Conservation (phyloP, 805 yeast species). For the Lipomyces sp. region DNA sequence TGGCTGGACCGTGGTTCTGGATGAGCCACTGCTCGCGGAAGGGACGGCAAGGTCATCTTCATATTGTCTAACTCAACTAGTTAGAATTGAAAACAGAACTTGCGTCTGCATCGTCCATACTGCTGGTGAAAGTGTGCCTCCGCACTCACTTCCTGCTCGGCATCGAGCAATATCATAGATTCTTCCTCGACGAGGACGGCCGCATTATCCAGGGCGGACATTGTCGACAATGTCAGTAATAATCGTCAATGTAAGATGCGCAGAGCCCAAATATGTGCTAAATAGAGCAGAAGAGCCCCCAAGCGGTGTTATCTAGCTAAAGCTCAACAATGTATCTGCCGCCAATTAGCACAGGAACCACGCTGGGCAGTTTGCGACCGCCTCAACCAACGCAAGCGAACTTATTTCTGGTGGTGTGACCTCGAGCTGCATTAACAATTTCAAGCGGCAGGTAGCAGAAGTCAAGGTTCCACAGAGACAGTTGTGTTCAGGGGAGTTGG, state of each 20-base stretch:
- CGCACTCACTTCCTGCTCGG: conserved; percentile 20
- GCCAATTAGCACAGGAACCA: not conserved
- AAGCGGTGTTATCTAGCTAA: not conserved
- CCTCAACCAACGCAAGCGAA: not conserved
- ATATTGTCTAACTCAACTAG: conserved; percentile 9
- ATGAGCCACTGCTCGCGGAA: conserved; percentile 12
- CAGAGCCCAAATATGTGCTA: not conserved
- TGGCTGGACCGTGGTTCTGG: conserved; percentile 9
- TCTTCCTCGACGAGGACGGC: conserved; percentile 29
- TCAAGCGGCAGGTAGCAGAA: not conserved
- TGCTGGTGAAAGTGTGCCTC: conserved; percentile 23
- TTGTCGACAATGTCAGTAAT: not conserved
- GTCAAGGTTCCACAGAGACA: not conserved
- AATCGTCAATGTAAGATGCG: not conserved
- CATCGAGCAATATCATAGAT: conserved; percentile 14
- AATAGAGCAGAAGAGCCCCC: not conserved
- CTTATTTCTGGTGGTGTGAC: not conserved
- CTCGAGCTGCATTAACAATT: not conserved
- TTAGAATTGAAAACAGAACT: not conserved
- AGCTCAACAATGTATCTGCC: not conserved
- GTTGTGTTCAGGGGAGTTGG: no score
- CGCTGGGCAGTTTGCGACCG: not conserved
- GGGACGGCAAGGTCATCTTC: conserved; percentile 18
- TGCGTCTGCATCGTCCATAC: conserved; percentile 8
- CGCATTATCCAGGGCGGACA: conserved; percentile 12